Percentiles rank a stretch among this genome's conserved stretches.
Conservation (phyloP, 2,329 filamentous ascomycete species). For the Elsinoe necatrix region DNA sequence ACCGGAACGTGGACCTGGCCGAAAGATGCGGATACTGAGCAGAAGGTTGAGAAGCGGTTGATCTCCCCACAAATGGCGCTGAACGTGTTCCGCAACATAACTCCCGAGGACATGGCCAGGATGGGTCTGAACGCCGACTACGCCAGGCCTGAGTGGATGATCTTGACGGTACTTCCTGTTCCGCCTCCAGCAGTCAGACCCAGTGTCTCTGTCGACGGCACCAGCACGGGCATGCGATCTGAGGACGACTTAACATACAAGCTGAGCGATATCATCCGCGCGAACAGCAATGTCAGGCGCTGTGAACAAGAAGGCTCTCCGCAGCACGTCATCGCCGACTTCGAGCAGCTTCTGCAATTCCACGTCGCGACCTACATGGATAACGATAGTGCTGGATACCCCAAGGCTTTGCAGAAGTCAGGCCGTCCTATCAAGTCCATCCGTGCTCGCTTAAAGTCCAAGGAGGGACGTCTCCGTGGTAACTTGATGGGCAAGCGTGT, state of each 20-base stretch:
- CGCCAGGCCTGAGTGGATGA: conserved; percentile 96
- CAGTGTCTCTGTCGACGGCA: conserved; percentile 94
- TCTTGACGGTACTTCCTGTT: conserved; percentile 87
- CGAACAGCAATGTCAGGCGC: conserved; percentile 88
- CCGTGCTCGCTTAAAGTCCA: conserved; percentile 93
- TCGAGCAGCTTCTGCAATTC: conserved; percentile 86
- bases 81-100: conserved; percentile 78
- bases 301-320: conserved; percentile 88
- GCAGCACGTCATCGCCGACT: conserved; percentile 82
- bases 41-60: conserved; percentile 66
- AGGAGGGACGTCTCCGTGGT: conserved; percentile 93
- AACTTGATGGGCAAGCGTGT: conserved; percentile 99
- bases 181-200: conserved; percentile 92
- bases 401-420: conserved; percentile 91
- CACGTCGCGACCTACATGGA: conserved; percentile 99
- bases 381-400: conserved; percentile 94
- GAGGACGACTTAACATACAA: conserved; percentile 99
- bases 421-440: conserved; percentile 95
- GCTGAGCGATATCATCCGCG: conserved; percentile 93
- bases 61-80: conserved; percentile 80
- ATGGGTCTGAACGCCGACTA: conserved; percentile 94
- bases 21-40: conserved; percentile 65
- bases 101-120: conserved; percentile 68
- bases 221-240: conserved; percentile 81
- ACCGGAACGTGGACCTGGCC: conserved; percentile 64